Evolutionary conservation across 1,284 basidiomycete genomes (phyloP), one percentile per base, ranked within the genome.

Genomic region (Blastosporella zonata): DNA sequence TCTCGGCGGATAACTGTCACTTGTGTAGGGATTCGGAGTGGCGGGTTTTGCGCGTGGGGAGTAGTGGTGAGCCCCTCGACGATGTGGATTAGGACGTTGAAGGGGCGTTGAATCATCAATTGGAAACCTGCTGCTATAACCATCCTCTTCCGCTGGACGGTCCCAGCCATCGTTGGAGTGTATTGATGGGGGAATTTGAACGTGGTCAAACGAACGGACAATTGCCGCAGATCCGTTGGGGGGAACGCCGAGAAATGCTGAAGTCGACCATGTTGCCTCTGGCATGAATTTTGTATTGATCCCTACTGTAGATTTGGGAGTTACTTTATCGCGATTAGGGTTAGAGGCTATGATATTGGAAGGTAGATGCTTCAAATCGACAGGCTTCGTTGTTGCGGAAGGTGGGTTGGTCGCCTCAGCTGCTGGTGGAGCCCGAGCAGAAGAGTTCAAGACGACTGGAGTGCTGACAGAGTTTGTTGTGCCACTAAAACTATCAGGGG

Each of bases 131-230:
- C 7, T 17, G 2, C 17, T 7, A 27, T 40, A 15, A 6, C 4
- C 6, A 3, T 56, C 49, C 15, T 31, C 50, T 17, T 57, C 48
- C n/a, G 22, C 31, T 23, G 50, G 38, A 6, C 29, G 43, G 34
- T 50, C 48, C 50, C 55, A 52, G 3, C 53, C 50, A 33, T 36
- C 44, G 33, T 50, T 39, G 4, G 41, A 33, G 15, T 49, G 52
- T 20, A 52, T 48, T 10, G 28, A 31, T 27, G 55, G 53, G 33
- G 53, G 47, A 43, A 55, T 52, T 35, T 49, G 47, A 18, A 29
- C 20, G 35, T 50, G 50, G 9, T 52, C 46, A 4, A 21, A 40
- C 20, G 21, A n/a, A n/a, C 25, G 41, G 28, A 36, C 6, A n/a
- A 22, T 39, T 7, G 9, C 17, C n/a, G 25, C 0, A 12, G 20